phyloP scores from a whole-genome alignment of 129 eudicot species.

The Mikania micrantha region DNA sequence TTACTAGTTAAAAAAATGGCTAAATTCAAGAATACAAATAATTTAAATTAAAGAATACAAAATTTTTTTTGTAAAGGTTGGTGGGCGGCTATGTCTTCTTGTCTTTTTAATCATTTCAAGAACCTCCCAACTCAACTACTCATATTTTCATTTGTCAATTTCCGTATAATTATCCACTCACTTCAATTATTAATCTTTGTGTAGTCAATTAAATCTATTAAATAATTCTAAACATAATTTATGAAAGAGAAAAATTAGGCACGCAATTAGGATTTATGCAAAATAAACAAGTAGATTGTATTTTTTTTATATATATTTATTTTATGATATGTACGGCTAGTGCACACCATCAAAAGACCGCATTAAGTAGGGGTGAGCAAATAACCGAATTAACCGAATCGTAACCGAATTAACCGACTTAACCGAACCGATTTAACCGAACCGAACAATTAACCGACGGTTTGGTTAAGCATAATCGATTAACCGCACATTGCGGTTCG shows the following conservation, averaged over 20 bases:
- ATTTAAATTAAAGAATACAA: constrained; percentile 5
- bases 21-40: constrained; percentile 6
- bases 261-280: not conserved
- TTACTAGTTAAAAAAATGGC: too few relatives aligned
- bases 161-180: constrained; percentile 20
- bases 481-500: too few relatives aligned
- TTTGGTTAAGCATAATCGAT: too few relatives aligned
- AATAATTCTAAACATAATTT: not conserved
- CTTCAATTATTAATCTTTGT: constrained; percentile 19
- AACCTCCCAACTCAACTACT: constrained; percentile 35
- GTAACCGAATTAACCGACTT: too few relatives aligned
- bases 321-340: too few relatives aligned
- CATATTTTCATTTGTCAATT: not conserved
- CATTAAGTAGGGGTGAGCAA: too few relatives aligned
- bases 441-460: too few relatives aligned
- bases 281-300: not conserved
- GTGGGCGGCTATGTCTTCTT: constrained; percentile 11
- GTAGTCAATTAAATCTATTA: not conserved
- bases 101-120: constrained; percentile 32
- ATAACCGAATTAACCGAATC: too few relatives aligned
- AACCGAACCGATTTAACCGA: too few relatives aligned
- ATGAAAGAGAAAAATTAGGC: not conserved
- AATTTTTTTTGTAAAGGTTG: not conserved
- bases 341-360: too few relatives aligned
- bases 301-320: too few relatives aligned